Conservation (phyloP, 129 eudicot species). For the Rutidosis leptorrhynchoides region DNA sequence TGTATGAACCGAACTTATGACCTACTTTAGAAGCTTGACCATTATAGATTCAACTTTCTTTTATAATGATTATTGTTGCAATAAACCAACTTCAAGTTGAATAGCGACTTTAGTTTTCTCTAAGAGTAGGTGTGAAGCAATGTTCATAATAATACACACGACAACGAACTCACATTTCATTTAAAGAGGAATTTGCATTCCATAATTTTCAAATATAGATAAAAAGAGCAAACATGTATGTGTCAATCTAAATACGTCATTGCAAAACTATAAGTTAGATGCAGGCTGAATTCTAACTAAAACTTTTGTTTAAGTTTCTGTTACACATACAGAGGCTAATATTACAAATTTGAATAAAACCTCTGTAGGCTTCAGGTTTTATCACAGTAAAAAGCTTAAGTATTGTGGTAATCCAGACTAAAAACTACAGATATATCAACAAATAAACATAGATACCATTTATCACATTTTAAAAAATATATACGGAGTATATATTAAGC, state of each 20-base stretch:
- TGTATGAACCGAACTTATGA: background rate
- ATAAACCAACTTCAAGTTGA: background rate
- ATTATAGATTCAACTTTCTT: background rate
- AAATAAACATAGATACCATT: too few relatives aligned
- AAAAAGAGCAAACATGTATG: background rate
- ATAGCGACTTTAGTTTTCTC: background rate
- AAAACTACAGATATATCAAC: too few relatives aligned
- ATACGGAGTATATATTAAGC: too few relatives aligned
- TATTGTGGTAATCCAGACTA: too few relatives aligned
- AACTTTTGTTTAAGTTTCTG: conserved; percentile 10
- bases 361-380: too few relatives aligned
- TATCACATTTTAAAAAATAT: too few relatives aligned
- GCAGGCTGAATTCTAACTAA: background rate
- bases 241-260: background rate
- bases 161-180: background rate
- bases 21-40: background rate
- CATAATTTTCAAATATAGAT: background rate
- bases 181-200: background rate
- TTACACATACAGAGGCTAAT: background rate
- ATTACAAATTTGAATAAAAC: background rate
- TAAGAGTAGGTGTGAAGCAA: background rate
- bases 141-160: background rate
- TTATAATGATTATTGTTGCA: background rate
- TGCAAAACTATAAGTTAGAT: background rate
- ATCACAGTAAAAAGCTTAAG: background rate